A percentile compares a stretch with the other conserved stretches of the same genome.
phyloP scores from a whole-genome alignment of 2,329 filamentous ascomycete species.

The Colletotrichum lentis region DNA sequence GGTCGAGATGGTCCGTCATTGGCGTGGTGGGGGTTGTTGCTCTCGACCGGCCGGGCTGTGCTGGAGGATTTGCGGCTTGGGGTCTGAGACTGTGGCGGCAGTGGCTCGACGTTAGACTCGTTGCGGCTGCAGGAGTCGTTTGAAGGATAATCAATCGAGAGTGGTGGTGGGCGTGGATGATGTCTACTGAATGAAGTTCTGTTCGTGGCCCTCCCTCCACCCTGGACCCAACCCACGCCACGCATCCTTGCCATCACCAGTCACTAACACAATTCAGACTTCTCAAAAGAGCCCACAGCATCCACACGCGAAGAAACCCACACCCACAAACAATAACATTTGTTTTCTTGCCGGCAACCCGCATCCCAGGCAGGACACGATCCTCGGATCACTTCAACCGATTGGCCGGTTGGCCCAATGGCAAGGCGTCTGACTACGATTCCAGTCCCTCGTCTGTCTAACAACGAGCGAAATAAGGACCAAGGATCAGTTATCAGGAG shows the following conservation, averaged over 20 bases:
- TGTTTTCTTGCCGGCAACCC: too few relatives aligned
- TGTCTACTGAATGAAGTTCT: neutral
- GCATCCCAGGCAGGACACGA: neutral
- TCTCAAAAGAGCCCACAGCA: neutral
- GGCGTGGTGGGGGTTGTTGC: neutral
- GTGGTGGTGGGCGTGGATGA: too few relatives aligned
- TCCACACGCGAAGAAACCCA: neutral
- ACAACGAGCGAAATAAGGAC: neutral
- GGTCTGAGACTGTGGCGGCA: neutral
- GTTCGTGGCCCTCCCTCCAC: neutral
- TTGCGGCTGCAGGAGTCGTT: neutral
- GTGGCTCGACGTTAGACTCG: neutral
- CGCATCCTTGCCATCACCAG: neutral
- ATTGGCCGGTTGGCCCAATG: slow-evolving; percentile 44
- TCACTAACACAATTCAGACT: too few relatives aligned
- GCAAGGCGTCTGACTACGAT: slow-evolving; percentile 52
- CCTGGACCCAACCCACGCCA: too few relatives aligned
- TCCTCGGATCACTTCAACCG: neutral
- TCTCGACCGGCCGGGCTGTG: neutral
- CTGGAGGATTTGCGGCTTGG: neutral
- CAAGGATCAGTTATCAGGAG: slow-evolving; percentile 13
- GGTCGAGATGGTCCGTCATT: too few relatives aligned
- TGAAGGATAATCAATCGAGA: neutral
- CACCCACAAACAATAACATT: neutral
- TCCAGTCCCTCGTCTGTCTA: neutral